Base-by-base conservation (phyloP, 176 grass and related monocot species). In the Saccharum officinarum region DNA sequence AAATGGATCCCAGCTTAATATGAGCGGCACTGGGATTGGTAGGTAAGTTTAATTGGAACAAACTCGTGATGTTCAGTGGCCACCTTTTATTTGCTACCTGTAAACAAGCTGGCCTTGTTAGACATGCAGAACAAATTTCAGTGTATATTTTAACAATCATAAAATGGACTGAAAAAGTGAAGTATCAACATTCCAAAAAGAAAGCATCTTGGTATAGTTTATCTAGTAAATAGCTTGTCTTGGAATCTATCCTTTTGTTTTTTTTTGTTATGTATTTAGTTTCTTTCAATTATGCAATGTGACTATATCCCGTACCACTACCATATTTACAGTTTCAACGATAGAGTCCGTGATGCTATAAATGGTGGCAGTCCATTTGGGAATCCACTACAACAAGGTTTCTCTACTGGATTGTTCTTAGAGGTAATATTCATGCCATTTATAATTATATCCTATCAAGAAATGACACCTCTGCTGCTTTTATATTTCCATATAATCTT, bases 1-100 rank as follows among this genome's bases (percentile, higher is more conserved):
- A 81, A 98, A 98, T 90, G 95, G 87, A 57, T 95, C 92, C 64
- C 95, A 98, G 85, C 82, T 98, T 87, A 98, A 98, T 71, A 92
- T 98, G 45, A 81, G 81, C 33, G 95, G 92, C 67, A 95, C 92
- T 34, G 89, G 87, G 25, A 93, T 98, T 77, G 95, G 92, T 23
- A 98, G 92, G 95, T 91, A 98, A 86, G 67, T 66, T 41, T 71
- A 80, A 34, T 50, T 68, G 31, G 28, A 76, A 73, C 15, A 77
- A 79, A 83, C 8, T 78, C 5, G 8, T 11, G n/a, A 30, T 83
- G 22, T 81, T 8, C 2, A 63, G 13, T 71, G 11, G 64, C 31
- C 23, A 73, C 44, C 36, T 71, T 66, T 37, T 30, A 36, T 41
- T 47, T 34, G 1, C 4, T 59, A 80, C 3, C 20, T 74, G 31